Conservation (phyloP, 495 filamentous ascomycete species). For the Aspergillus bridgeri region DNA sequence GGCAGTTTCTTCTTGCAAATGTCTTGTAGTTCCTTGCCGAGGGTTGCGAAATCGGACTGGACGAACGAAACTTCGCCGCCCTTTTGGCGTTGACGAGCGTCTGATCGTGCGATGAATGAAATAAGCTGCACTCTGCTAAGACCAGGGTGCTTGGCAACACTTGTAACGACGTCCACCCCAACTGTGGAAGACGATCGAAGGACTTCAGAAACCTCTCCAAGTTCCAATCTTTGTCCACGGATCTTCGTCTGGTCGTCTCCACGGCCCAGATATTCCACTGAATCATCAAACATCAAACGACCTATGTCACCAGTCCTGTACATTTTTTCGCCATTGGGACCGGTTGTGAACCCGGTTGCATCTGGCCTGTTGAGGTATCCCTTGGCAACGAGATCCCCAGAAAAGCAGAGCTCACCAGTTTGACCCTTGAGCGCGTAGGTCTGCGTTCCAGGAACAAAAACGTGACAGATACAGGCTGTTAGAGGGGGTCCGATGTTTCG, state of each 20-base stretch:
- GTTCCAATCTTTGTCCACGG: constrained; percentile 70
- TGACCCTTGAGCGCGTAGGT: constrained; percentile 70
- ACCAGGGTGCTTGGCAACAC: constrained; percentile 42
- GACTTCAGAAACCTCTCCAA: constrained; percentile 67
- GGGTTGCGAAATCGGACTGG: constrained; percentile 21
- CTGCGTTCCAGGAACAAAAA: constrained; percentile 67
- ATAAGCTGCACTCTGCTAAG: constrained; percentile 42
- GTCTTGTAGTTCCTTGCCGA: constrained; percentile 29
- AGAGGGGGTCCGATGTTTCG: constrained; percentile 86
- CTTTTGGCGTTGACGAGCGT: constrained; percentile 6
- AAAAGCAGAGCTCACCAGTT: constrained; percentile 83
- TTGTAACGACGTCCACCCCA: constrained; percentile 37
- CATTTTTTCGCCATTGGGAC: constrained; percentile 38
- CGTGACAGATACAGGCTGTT: constrained; percentile 75
- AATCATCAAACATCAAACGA: constrained; percentile 44
- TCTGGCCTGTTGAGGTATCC: constrained; percentile 80
- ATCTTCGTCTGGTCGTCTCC: constrained; percentile 79
- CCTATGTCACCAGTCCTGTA: constrained; percentile 50
- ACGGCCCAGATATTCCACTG: constrained; percentile 64
- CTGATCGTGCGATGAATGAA: constrained; percentile 30
- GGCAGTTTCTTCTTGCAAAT: constrained; percentile 43
- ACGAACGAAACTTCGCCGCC: constrained; percentile 13
- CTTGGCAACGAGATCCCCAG: constrained; percentile 79
- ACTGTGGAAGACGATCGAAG: constrained; percentile 36
- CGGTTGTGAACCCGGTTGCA: constrained; percentile 39